A percentile compares a stretch with the other conserved stretches of the same genome.
phyloP scores from a whole-genome alignment of 78 protist genomes.

The Emiliania huxleyi region DNA sequence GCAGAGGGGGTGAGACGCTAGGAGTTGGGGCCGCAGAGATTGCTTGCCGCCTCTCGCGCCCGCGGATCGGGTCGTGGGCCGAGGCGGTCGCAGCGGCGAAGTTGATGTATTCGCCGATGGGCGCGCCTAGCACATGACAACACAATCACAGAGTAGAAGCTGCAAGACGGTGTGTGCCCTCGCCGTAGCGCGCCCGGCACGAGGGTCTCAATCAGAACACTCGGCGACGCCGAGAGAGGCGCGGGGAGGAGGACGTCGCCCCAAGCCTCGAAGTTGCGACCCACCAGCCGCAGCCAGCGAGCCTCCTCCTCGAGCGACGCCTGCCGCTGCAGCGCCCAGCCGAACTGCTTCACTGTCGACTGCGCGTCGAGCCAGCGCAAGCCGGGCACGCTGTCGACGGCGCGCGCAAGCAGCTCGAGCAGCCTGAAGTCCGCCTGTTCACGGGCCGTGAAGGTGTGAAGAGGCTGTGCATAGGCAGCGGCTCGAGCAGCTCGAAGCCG shows the following conservation, averaged over 20 bases:
- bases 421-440: not conserved
- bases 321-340: not conserved
- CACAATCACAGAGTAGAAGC: too few relatives aligned
- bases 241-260: not conserved
- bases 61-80: too few relatives aligned
- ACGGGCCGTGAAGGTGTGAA: too few relatives aligned
- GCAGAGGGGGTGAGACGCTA: too few relatives aligned
- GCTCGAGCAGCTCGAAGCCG: not conserved
- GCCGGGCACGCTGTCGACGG: not conserved
- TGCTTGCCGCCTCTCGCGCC: too few relatives aligned
- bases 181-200: too few relatives aligned
- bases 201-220: not conserved
- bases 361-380: not conserved
- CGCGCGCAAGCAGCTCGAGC: not conserved
- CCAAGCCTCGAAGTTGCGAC: not conserved
- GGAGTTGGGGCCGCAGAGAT: too few relatives aligned
- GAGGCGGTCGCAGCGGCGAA: not conserved
- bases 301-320: not conserved
- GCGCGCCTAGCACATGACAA: too few relatives aligned
- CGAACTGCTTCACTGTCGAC: not conserved
- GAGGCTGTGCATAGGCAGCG: too few relatives aligned
- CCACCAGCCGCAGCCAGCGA: not conserved
- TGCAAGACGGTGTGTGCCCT: too few relatives aligned
- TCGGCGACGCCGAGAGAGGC: not conserved
- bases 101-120: not conserved